Evolutionary conservation across 2,329 filamentous ascomycete species (phyloP), one percentile per base, ranked within the genome.

Genomic region (Pyricularia sp.): DNA sequence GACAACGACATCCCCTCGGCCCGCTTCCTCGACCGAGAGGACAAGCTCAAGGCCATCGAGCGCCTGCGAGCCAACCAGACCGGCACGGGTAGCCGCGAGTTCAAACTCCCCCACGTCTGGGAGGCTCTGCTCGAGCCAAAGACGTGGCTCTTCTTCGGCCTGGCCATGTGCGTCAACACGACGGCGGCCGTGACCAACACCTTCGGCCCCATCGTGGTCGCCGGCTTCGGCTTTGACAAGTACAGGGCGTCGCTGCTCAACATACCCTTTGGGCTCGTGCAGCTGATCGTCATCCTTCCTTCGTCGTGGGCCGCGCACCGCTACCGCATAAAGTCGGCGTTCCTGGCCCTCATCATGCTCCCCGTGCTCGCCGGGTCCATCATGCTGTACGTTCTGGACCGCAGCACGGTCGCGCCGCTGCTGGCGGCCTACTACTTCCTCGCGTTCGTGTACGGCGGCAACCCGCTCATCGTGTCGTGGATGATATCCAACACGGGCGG

Each of bases 61-160:
- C 81, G 90, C 0, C 84, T 93, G 6, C 81, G 89, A 0, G 80
- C 85, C 26, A 93, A 93, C 69, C 85, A 91, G 72, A 90, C 90
- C 66, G 90, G 90, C 0, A 86, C 89, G 19, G 88, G 87, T 1
- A 88, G 85, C 67, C 85, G 86, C 68, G 81, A 88, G 67, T 89
- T 88, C 74, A 88, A 88, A 68, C 78, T 81, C 76, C 80, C 82
- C 26, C 90, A 94, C 67, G 77, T 88, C 1, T 78, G 82, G 19
- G 81, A 84, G 66, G 73, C 76, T 0, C 68, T 78, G 3, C 65
- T 78, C 0, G 82, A 84, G 65, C 75, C 77, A 19, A 83, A 84
- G 72, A 81, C 78, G 0, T 83, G 84, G 70, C 77, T 89, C 4
- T 89, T 84, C 77, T 76, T 88, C 62, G 79, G 72, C 30, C 83